Evolutionary conservation across 306 rosid genomes (phyloP), one percentile per base, ranked within the genome.

Genomic region (Malus asiatica): DNA sequence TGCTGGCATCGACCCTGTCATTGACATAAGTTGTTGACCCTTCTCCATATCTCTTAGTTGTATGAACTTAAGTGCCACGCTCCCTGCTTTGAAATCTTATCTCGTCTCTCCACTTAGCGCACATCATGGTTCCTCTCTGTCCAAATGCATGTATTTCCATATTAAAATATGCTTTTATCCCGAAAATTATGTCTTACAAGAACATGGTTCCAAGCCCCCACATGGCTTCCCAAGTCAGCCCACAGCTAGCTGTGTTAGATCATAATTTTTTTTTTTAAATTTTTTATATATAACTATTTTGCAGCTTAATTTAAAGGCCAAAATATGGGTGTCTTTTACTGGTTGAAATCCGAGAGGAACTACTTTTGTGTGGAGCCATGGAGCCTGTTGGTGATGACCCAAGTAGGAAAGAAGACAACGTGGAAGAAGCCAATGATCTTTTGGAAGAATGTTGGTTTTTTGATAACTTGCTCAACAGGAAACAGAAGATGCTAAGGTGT

Each of bases 391-490:
- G 14, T 33, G 68, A 30, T 16, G 57, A 27, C 60, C 60, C 35
- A 58, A 74, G 79, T 27, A 80, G 18, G 62, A 86, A 86, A 35
- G 86, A 78, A 74, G 84, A 76, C 19, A 55, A 70, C 61, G 30
- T 12, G 19, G 66, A 61, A 27, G 93, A 86, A 72, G 82, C 91
- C 59, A 71, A 87, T 57, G 93, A 94, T 86, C 91, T 90, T 79
- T 81, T 92, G 44, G 97, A 95, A 61, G 89, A 88, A 69, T 84
- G 81, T 48, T 95, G 99, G 99, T 92, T 88, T 80, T 95, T 92
- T 75, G 88, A 83, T 20, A 90, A 90, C 84, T 68, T 86, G 84
- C 81, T 95, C 2, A 78, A 70, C 45, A 80, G 77, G 73, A 88
- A 72, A 69, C 83, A 91, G 77, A 85, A 38, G 62, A 87, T 95